Base-by-base conservation (phyloP, 2,329 filamentous ascomycete species). In the Shiraia sp. region DNA sequence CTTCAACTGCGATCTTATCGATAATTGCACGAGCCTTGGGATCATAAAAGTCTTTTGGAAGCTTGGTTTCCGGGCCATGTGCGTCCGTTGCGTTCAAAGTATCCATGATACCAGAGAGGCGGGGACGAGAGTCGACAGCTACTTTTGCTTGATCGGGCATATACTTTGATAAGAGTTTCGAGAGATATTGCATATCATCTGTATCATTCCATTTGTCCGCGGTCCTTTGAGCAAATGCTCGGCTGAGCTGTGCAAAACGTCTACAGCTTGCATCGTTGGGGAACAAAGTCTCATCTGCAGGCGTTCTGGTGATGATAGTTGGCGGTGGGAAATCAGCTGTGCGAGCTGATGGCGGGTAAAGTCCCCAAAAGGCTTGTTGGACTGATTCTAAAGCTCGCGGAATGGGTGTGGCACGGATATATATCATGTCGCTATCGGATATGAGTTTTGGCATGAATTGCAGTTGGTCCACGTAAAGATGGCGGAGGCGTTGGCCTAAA, bases 101-200 rank as follows among this genome's bases (percentile, higher is more conserved):
- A 71, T 99, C 93, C 87, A 95, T 90, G 59, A 99, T 86, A 38
- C 93, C 93, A 5, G 85, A 90, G 10, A 97, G 76, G 31, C 91
- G 79, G 0, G 93, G 93, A 45, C 86, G 85, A 1, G 85, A 85
- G 68, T 96, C 90, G 7, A 97, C 88, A 17, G 87, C 88, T 7
- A 96, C 84, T 27, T 79, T 77, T 22, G 66, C 65, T 32, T 78
- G 77, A 6, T 82, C 77, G 0, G 90, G 89, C 88, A 97, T 95
- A 82, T 87, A 95, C 66, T 87, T 90, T 25, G 86, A 83, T 39
- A 91, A 83, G 45, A 88, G 72, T 46, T 80, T 84, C 57, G 87
- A 90, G 16, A 96, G 74, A 65, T 95, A 91, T 23, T 80, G 79
- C 85, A 97, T 92, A 45, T 97, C 88, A 10, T 85, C 78, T 0